Evolutionary conservation across 768 basidiomycete species (phyloP).

Genomic region (Rhodotorula graminis): DNA sequence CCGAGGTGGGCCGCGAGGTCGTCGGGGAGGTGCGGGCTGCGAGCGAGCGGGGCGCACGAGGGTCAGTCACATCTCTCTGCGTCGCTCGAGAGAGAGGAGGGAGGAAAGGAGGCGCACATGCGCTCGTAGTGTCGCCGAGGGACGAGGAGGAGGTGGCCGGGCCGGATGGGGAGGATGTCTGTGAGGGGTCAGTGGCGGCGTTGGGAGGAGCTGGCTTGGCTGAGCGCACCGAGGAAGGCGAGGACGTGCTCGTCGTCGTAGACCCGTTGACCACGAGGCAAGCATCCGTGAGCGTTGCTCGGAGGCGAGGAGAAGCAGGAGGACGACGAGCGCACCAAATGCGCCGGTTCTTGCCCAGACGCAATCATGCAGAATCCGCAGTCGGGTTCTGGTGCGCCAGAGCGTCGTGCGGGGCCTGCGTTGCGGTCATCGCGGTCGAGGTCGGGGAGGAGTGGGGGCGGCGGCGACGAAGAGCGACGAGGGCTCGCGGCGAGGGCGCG

Average conservation of each 20-base stretch:
- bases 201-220: too few relatives aligned
- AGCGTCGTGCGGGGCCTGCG: background rate
- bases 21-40: slow-evolving; percentile 15
- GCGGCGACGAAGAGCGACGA: background rate
- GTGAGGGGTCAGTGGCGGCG: background rate
- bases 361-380: slow-evolving; percentile 29
- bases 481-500: background rate
- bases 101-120: background rate
- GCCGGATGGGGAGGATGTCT: slow-evolving; percentile 27
- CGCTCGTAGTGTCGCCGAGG: slow-evolving; percentile 19
- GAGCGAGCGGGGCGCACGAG: too few relatives aligned
- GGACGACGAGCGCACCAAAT: background rate
- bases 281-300: too few relatives aligned
- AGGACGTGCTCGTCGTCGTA: slow-evolving; percentile 14
- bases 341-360: background rate
- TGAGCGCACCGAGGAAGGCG: slow-evolving; percentile 10
- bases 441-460: background rate
- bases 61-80: too few relatives aligned
- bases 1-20: slow-evolving; percentile 14
- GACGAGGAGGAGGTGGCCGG: slow-evolving; percentile 16
- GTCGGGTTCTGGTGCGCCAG: background rate
- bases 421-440: too few relatives aligned
- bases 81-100: too few relatives aligned
- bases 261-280: background rate
- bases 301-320: too few relatives aligned